These are phyloP conservation scores for Myrmaecium sp. DNA, from an alignment of 2,329 filamentous ascomycete species.

Conservation along the genomic window DNA sequence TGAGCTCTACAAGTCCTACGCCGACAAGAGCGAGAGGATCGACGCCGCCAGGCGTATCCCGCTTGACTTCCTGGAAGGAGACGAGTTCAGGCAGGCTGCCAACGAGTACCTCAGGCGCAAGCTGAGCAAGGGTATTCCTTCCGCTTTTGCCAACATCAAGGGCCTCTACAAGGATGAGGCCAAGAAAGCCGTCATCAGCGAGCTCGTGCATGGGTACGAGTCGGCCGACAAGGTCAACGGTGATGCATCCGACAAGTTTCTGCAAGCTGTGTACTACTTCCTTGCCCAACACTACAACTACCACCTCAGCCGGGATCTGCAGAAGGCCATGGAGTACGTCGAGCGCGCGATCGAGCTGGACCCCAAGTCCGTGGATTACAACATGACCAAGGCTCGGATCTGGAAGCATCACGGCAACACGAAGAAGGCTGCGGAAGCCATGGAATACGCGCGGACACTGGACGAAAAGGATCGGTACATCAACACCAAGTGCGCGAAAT, in stretches of 20 bases:
- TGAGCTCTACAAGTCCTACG: slow-evolving; percentile 67
- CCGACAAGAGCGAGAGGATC: slow-evolving; percentile 61
- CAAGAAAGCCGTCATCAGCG: slow-evolving; percentile 63
- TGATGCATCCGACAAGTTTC: slow-evolving; percentile 41
- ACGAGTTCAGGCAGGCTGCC: slow-evolving; percentile 63
- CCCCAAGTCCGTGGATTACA: slow-evolving; percentile 71
- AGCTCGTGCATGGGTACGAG: slow-evolving; percentile 64
- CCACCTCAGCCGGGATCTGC: slow-evolving; percentile 64
- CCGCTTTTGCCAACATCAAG: slow-evolving; percentile 93
- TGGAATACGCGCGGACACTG: slow-evolving; percentile 72
- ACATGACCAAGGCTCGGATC: slow-evolving; percentile 91
- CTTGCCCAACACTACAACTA: slow-evolving; percentile 97
- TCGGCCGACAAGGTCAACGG: slow-evolving; percentile 38
- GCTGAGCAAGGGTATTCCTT: slow-evolving; percentile 85
- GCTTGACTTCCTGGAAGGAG: slow-evolving; percentile 71
- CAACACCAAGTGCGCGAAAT: slow-evolving; percentile 96
- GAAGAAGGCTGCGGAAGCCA: slow-evolving; percentile 63
- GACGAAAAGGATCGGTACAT: slow-evolving; percentile 91
- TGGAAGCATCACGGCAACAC: slow-evolving; percentile 77
- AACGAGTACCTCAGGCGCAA: slow-evolving; percentile 67
- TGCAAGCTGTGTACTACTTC: slow-evolving; percentile 75
- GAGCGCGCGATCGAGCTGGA: slow-evolving; percentile 69
- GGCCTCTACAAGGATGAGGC: slow-evolving; percentile 63
- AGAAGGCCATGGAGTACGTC: slow-evolving; percentile 66
- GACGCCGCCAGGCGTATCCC: slow-evolving; percentile 78